These are phyloP conservation scores for Quercus rubra DNA, from an alignment of 306 rosid species.

Conservation along the genomic window DNA sequence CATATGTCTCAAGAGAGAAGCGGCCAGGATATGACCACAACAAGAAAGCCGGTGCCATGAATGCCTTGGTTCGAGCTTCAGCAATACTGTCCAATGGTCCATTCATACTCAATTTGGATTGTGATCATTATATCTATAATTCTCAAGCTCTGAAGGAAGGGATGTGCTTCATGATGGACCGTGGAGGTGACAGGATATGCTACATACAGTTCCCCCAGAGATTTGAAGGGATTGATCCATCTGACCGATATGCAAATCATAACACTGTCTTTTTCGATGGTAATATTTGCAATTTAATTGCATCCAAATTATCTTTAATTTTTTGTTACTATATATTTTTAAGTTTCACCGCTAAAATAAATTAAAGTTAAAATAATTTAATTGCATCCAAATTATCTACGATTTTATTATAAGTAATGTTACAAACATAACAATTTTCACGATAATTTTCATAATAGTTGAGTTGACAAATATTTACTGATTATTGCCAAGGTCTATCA, in stretches of 20 bases:
- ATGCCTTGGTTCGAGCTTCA: slow-evolving; percentile 83
- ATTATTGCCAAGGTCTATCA: no score
- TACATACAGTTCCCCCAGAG: slow-evolving; percentile 86
- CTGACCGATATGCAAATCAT: slow-evolving; percentile 88
- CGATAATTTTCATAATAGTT: no score
- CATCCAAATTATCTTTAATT: no score
- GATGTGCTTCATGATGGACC: slow-evolving; percentile 88
- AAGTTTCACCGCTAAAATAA: no score
- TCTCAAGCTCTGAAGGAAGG: slow-evolving; percentile 69
- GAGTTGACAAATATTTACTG: no score
- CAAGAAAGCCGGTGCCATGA: slow-evolving; percentile 97
- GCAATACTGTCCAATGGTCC: slow-evolving; percentile 80
- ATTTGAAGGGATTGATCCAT: slow-evolving; percentile 85
- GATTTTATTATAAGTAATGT: no score
- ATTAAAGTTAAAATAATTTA: no score
- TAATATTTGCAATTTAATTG: slow-evolving; percentile 10
- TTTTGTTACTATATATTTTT: no score
- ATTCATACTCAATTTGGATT: slow-evolving; percentile 73
- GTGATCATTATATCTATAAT: slow-evolving; percentile 77
- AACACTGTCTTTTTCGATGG: slow-evolving; percentile 93
- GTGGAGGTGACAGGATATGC: slow-evolving; percentile 81
- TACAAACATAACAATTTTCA: no score
- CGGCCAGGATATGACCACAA: slow-evolving; percentile 79
- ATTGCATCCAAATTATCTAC: no score
- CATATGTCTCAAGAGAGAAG: slow-evolving; percentile 81